Evolutionary conservation across 768 basidiomycete genomes (phyloP).

Genomic region (Dictyophora rubrovolvata): DNA sequence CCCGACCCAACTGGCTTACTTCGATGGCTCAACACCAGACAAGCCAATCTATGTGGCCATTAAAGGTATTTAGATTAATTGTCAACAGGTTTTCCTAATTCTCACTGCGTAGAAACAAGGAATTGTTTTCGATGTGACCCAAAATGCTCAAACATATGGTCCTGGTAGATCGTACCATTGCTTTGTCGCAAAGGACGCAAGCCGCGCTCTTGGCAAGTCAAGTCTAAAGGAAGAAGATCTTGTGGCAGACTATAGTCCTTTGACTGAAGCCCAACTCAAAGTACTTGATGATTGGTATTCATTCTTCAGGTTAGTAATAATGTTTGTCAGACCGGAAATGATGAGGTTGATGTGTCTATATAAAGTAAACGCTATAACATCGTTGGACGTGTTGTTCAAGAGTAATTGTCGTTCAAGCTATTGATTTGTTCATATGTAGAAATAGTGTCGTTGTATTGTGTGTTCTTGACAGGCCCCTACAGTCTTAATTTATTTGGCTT

Average conservation of each 20-base stretch:
- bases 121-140: slow-evolving; percentile 81
- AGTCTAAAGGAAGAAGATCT: slow-evolving; percentile 82
- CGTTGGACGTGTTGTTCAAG: slow-evolving; percentile 53
- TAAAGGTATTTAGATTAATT: slow-evolving; percentile 49
- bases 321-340: not conserved
- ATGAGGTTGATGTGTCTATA: not conserved
- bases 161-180: slow-evolving; percentile 66
- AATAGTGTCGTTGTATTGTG: no score
- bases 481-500: no score
- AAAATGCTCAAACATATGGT: slow-evolving; percentile 85
- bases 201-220: slow-evolving; percentile 80
- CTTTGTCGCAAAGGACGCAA: slow-evolving; percentile 93
- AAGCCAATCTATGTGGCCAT: slow-evolving; percentile 87
- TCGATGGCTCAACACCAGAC: slow-evolving; percentile 52
- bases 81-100: slow-evolving; percentile 1
- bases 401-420: no score
- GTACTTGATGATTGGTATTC: slow-evolving; percentile 82
- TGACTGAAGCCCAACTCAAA: slow-evolving; percentile 64
- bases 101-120: slow-evolving; percentile 33
- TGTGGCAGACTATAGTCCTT: slow-evolving; percentile 69
- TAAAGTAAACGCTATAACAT: slow-evolving; percentile 78
- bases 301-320: slow-evolving; percentile 77
- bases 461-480: no score
- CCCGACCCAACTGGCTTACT: slow-evolving; percentile 52
- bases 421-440: no score